Evolutionary conservation across 1,284 basidiomycete genomes (phyloP).

Genomic region (Ganoderma resinaceum): DNA sequence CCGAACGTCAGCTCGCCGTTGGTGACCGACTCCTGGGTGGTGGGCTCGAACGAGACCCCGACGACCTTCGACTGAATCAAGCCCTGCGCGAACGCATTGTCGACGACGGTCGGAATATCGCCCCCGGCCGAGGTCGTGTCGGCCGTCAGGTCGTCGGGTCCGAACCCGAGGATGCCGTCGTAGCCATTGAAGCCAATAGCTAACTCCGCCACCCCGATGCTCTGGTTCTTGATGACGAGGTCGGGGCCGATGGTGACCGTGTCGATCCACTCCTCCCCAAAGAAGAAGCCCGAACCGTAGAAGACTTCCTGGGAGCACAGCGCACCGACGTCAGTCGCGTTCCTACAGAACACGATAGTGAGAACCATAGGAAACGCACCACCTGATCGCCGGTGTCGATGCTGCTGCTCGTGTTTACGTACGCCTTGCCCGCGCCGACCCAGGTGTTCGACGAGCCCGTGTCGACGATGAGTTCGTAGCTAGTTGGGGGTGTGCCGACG

Average conservation of each 20-base stretch:
- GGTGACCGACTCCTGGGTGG: conserved; percentile 38
- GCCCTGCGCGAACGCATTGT: conserved; percentile 51
- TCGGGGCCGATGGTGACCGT: conserved; percentile 41
- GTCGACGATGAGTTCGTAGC: conserved; percentile 37
- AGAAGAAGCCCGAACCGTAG: conserved; percentile 25
- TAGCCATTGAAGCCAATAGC: conserved; percentile 46
- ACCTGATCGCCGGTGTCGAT: conserved; percentile 30
- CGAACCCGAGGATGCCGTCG: conserved; percentile 51
- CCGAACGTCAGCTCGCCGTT: conserved; percentile 49
- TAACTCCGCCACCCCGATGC: conserved; percentile 51
- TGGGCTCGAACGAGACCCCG: conserved; percentile 58
- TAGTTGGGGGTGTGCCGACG: conserved; percentile 36
- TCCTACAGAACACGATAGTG: background rate
- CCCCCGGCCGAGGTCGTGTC: conserved; percentile 31
- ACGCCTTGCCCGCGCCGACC: conserved; percentile 57
- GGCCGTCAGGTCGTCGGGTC: conserved; percentile 53
- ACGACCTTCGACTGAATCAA: conserved; percentile 40
- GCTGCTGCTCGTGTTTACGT: conserved; percentile 55
- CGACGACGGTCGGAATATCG: conserved; percentile 48
- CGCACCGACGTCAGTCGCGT: background rate
- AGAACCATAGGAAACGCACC: background rate
- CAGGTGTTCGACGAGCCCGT: conserved; percentile 63
- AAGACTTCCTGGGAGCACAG: conserved; percentile 21
- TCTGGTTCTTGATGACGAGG: conserved; percentile 41
- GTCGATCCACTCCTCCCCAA: conserved; percentile 49